Base-by-base conservation (phyloP, 108 stramenopile genomes). In the Fragilariopsis cylindrus region DNA sequence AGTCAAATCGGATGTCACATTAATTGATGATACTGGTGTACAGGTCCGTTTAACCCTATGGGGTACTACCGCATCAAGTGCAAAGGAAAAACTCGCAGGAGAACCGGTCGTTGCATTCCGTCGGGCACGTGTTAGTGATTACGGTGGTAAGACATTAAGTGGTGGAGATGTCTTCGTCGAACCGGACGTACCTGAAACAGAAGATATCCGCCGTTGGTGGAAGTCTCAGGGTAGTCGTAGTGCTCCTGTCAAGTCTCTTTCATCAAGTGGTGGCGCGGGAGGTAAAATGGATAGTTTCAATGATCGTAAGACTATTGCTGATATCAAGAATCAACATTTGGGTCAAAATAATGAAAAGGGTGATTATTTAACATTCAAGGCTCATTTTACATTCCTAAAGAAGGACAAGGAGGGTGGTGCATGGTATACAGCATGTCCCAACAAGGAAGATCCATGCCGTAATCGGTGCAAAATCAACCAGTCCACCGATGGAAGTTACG, bases 351-450 rank as follows among this genome's bases (percentile, higher is more conserved):
- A 44, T 45, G 96, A 97, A 49, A 98, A 99, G 86, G 90, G 94
- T 39, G 98, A 98, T 81, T 98, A 81, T 66, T 58, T 97, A 19
- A 72, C 64, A 43, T 92, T 98, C 77, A 95, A 96, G 87, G 96
- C 77, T 12, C 92, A 91, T 41, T 73, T 97, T 67, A 93, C 86
- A 65, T 97, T 97, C 80, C 84, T 98, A 78, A 96, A 96, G 77
- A 85, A 90, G 60, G 96, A 98, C 81, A 96, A 90, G 81, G 87
- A 88, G 63, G 92, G 94, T 50, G 94, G 94, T 12, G 93, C 95
- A 8, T 98, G 98, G 98, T 98, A 98, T 86, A 90, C 95, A 5
- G 95, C 97, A 54, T 98, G 97, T 77, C 79, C 88, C 66, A 96
- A 96, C 72, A 60, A 93, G 39, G 79, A 77, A 5, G 97, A 95